Conservation (phyloP, 2,329 filamentous ascomycete genomes). For the Chaetomium sp. region DNA sequence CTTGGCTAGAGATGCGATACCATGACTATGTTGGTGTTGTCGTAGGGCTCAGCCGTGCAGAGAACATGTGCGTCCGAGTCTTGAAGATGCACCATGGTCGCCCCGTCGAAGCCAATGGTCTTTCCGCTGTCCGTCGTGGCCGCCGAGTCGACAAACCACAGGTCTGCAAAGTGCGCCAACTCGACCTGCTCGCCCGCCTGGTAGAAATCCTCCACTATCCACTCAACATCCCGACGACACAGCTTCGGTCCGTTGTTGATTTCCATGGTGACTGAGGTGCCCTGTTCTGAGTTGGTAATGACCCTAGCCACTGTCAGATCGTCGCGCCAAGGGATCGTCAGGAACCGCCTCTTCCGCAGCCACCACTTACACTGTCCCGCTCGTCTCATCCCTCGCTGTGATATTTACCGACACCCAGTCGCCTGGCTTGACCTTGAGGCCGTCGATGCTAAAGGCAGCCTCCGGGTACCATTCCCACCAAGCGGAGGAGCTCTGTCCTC, state of each 20-base stretch:
- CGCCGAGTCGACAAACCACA: conserved; percentile 37
- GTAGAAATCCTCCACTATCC: conserved; percentile 40
- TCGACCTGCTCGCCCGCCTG: conserved; percentile 33
- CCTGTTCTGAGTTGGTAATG: conserved; percentile 31
- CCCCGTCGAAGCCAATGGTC: conserved; percentile 37
- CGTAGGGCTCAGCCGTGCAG: conserved; percentile 32
- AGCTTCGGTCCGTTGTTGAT: conserved; percentile 35
- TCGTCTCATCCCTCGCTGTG: conserved; percentile 29
- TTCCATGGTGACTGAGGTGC: conserved; percentile 29
- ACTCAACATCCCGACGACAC: conserved; percentile 38
- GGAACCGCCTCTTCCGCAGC: neutral
- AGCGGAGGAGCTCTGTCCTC: conserved; percentile 34
- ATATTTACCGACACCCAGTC: conserved; percentile 38
- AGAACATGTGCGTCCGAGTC: conserved; percentile 25
- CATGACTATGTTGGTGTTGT: conserved; percentile 32
- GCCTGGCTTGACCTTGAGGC: conserved; percentile 36
- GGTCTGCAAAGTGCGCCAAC: conserved; percentile 37
- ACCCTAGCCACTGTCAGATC: conserved; percentile 20
- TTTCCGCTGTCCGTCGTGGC: conserved; percentile 35
- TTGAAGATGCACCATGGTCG: conserved; percentile 33
- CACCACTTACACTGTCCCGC: conserved; percentile 32
- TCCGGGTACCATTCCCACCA: conserved; percentile 42
- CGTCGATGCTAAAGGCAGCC: conserved; percentile 36
- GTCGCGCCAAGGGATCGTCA: neutral
- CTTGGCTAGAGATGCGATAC: conserved; percentile 16